Conservation (phyloP, 306 rosid species). For the Mucuna pruriens region DNA sequence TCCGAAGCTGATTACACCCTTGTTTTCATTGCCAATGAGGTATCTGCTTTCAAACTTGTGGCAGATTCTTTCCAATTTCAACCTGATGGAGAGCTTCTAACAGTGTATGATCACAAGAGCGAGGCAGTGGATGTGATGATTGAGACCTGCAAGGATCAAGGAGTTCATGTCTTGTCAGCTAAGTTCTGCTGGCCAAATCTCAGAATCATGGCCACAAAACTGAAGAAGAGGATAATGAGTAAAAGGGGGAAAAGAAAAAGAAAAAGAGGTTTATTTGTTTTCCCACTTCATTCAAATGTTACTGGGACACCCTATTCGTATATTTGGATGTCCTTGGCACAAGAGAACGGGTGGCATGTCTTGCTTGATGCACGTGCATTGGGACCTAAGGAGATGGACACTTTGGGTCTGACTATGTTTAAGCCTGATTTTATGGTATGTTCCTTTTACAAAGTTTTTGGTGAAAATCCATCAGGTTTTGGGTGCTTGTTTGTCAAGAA, state of each 20-base stretch:
- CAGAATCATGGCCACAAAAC: slow-evolving; percentile 41
- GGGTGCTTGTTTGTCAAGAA: slow-evolving; percentile 78
- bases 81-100: slow-evolving; percentile 55
- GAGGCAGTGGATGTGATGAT: slow-evolving; percentile 66
- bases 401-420: slow-evolving; percentile 64
- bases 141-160: slow-evolving; percentile 56
- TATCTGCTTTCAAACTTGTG: slow-evolving; percentile 62
- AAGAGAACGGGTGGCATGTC: slow-evolving; percentile 73
- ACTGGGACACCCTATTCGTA: slow-evolving; percentile 72
- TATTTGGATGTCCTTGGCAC: slow-evolving; percentile 71
- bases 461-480: slow-evolving; percentile 65
- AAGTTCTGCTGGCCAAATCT: slow-evolving; percentile 69
- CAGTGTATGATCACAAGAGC: slow-evolving; percentile 59
- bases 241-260: slow-evolving; percentile 40
- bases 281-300: slow-evolving; percentile 70
- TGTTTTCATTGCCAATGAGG: slow-evolving; percentile 68
- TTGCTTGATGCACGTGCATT: slow-evolving; percentile 71
- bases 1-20: slow-evolving; percentile 60
- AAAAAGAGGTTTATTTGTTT: slow-evolving; percentile 63
- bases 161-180: slow-evolving; percentile 53
- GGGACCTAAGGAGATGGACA: slow-evolving; percentile 77
- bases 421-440: slow-evolving; percentile 71
- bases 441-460: slow-evolving; percentile 47
- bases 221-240: slow-evolving; percentile 48
- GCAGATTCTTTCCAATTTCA: slow-evolving; percentile 70